Evolutionary conservation across 2,329 filamentous ascomycete genomes (phyloP).

Genomic region (Alternaria incomplexa): DNA sequence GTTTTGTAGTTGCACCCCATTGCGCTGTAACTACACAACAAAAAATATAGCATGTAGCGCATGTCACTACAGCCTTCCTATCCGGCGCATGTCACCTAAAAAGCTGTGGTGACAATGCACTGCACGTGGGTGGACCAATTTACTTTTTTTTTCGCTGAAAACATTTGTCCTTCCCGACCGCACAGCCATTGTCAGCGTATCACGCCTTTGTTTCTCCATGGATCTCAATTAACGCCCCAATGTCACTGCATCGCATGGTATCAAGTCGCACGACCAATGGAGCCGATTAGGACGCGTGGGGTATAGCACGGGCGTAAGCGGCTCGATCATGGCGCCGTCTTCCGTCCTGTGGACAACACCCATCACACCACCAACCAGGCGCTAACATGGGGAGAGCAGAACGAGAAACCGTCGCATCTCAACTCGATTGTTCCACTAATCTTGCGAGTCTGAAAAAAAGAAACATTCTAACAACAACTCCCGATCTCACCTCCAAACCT

Average conservation of each 20-base stretch:
- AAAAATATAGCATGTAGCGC: constrained; percentile 6
- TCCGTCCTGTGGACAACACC: not conserved
- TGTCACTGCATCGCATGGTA: not conserved
- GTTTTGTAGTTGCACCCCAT: too few relatives aligned
- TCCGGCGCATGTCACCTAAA: not conserved
- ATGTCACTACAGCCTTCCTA: constrained; percentile 14
- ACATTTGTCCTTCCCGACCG: not conserved
- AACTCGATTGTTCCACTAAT: too few relatives aligned
- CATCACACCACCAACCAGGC: not conserved
- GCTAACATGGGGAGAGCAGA: not conserved
- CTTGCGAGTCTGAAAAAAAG: not conserved
- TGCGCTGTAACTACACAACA: not conserved
- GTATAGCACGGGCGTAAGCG: constrained; percentile 5
- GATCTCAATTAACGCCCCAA: not conserved
- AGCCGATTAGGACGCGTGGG: constrained; percentile 9
- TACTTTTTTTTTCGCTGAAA: not conserved
- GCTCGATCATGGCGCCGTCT: constrained; percentile 1
- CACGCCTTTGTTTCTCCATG: not conserved
- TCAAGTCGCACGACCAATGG: constrained; percentile 7
- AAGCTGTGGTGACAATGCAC: not conserved
- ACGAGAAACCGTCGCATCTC: too few relatives aligned
- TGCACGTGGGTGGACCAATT: not conserved
- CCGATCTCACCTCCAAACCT: not conserved
- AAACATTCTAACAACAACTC: not conserved
- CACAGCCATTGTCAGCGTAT: not conserved